Evolutionary conservation across 768 basidiomycete genomes (phyloP), one percentile per base, ranked within the genome.

Genomic region (Suillus weaverae): DNA sequence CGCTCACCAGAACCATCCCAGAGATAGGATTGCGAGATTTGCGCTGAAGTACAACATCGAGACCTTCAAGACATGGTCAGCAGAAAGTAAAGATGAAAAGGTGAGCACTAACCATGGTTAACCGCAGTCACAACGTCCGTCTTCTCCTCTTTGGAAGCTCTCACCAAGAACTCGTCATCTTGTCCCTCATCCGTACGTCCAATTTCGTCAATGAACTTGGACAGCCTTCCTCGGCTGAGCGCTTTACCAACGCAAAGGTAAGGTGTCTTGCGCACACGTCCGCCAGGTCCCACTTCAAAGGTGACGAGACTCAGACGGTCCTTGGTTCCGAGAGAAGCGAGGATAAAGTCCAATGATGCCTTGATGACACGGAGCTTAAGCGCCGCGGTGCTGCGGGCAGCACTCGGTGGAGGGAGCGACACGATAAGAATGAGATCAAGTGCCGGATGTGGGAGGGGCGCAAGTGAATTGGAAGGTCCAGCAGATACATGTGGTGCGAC

Each of bases 111-210:
- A 89, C 93, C 94, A 71, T 97, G 90, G 74, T 99, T 99, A 64
- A 98, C 94, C n/a, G 96, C 97, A 13, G 96, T 97, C 30, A 99
- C 95, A 20, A 99, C 97, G 75, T 97, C 97, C 33, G 94, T 94
- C 78, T 95, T 93, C 77, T 98, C 96, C 20, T 98, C 96, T 73
- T 90, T 90, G 64, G 87, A 87, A 16, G 87, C 87, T 65, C 88
- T 82, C 22, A 93, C 86, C 74, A 90, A 76, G 68, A 86, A 86
- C 65, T 85, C 84, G 68, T 88, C 87, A 65, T 89, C 89, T 62
- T 70, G 67, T 76, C 71, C 77, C 66, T 76, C 69, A 56, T 77
- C 70, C 79, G 83, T 72, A 22, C 72, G 72, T 22, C 79, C 81
- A 18, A 92, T 84, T 68, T 88, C 87, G 61, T 94, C 90, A 41